Conservation (phyloP, 352 stramenopile genomes). For the Achlya hypogyna region DNA sequence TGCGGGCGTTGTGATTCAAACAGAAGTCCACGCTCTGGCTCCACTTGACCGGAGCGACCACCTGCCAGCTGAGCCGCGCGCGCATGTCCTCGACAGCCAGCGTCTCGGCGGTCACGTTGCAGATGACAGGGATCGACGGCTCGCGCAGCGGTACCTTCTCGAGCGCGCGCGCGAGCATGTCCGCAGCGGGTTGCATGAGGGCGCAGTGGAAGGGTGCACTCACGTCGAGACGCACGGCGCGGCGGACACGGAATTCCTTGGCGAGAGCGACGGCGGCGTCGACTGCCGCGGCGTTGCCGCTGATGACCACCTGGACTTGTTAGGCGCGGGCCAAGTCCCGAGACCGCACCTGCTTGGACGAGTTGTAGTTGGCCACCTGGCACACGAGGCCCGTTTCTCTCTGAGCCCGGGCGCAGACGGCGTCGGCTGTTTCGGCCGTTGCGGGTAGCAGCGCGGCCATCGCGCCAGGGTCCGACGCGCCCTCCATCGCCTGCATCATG, state of each 20-base stretch:
- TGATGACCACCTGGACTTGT: constrained; percentile 47
- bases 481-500: constrained; percentile 52
- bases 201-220: constrained; percentile 78
- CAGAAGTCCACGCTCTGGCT: constrained; percentile 73
- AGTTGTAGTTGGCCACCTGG: constrained; percentile 85
- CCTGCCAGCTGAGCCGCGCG: constrained; percentile 44
- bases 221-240: constrained; percentile 63
- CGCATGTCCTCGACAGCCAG: constrained; percentile 30
- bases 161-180: constrained; percentile 37
- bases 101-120: constrained; percentile 59
- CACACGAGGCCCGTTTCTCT: constrained; percentile 35
- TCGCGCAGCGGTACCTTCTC: constrained; percentile 26
- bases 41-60: constrained; percentile 61
- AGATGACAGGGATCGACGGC: constrained; percentile 59
- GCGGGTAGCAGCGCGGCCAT: constrained; percentile 79
- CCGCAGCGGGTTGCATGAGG: constrained; percentile 58
- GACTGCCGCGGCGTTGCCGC: constrained; percentile 42
- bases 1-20: constrained; percentile 27
- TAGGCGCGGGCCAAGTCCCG: background rate
- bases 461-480: constrained; percentile 32
- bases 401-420: constrained; percentile 39
- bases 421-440: constrained; percentile 35
- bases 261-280: constrained; percentile 41
- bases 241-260: constrained; percentile 64
- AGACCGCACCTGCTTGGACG: constrained; percentile 54